These are phyloP conservation scores for Phytophthora agathidicida DNA, from an alignment of 352 stramenopile genomes.

Conservation along the genomic window DNA sequence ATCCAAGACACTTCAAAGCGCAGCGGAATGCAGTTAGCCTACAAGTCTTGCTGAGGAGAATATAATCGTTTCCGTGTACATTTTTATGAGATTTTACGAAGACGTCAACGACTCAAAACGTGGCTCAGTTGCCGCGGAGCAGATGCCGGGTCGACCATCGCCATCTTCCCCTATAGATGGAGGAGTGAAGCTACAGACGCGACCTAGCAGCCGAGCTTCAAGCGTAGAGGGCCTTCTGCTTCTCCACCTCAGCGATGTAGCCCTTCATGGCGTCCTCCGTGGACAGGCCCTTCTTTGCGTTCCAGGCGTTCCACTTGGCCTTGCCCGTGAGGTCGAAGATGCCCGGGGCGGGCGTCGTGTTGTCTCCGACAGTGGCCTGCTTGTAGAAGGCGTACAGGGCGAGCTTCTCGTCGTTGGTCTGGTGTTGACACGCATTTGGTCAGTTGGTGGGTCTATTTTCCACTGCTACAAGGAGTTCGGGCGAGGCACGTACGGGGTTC, in stretches of 20 bases:
- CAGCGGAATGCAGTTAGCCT: too few species aligned
- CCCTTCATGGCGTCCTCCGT: slow-evolving; percentile 86
- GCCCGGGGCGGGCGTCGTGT: slow-evolving; percentile 78
- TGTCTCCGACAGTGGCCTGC: slow-evolving; percentile 89
- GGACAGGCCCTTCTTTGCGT: slow-evolving; percentile 83
- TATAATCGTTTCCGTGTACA: slow-evolving; percentile 22
- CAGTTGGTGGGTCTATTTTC: not conserved
- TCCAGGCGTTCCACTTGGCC: slow-evolving; percentile 91
- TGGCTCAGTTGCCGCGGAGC: slow-evolving; percentile 5
- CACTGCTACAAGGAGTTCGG: too few species aligned
- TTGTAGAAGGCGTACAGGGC: slow-evolving; percentile 91
- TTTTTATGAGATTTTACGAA: slow-evolving; percentile 34
- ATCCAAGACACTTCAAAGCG: too few species aligned
- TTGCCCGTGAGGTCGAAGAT: slow-evolving; percentile 90
- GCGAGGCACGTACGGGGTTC: slow-evolving; percentile 44
- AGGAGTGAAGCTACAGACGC: slow-evolving; percentile 22
- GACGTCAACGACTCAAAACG: slow-evolving; percentile 14
- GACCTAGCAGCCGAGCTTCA: slow-evolving; percentile 44
- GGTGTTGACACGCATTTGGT: not conserved
- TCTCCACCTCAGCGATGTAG: slow-evolving; percentile 89
- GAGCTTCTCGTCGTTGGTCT: slow-evolving; percentile 92
- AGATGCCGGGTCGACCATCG: slow-evolving; percentile 5
- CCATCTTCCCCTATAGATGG: not conserved
- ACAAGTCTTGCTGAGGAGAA: too few species aligned
- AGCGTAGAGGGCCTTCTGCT: slow-evolving; percentile 84